A percentile compares a stretch with the other conserved stretches of the same genome.
Conservation (phyloP, 495 filamentous ascomycete genomes). For the Lentithecium fluviatile region DNA sequence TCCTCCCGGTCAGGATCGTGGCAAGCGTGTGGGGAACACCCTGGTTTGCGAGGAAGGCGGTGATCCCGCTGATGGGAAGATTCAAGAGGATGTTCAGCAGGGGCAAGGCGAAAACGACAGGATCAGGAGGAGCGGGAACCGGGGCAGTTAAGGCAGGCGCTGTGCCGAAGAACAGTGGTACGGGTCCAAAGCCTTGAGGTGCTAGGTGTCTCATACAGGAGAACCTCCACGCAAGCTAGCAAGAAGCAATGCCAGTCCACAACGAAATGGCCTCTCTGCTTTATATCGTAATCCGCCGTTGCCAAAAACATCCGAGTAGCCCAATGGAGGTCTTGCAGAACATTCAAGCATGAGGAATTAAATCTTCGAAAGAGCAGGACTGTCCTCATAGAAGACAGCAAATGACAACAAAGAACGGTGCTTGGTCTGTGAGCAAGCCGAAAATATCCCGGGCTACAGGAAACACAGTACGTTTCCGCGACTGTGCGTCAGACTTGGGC, state of each 20-base stretch:
- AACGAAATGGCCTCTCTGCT: too few relatives aligned
- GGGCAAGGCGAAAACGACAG: conserved; percentile 33
- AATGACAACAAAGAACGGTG: too few relatives aligned
- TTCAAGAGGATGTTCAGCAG: conserved; percentile 46
- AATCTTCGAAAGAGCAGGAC: too few relatives aligned
- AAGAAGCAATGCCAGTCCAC: neutral
- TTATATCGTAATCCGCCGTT: too few relatives aligned
- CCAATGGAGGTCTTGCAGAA: too few relatives aligned
- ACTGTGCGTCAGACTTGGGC: too few relatives aligned
- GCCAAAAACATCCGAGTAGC: too few relatives aligned
- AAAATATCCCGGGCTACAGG: too few relatives aligned
- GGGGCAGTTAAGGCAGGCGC: conserved; percentile 27
- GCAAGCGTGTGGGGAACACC: conserved; percentile 85
- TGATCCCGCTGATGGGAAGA: conserved; percentile 50
- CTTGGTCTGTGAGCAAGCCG: too few relatives aligned
- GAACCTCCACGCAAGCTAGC: neutral
- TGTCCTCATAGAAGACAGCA: too few relatives aligned
- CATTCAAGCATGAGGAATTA: too few relatives aligned
- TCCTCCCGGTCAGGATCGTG: conserved; percentile 72
- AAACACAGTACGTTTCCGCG: too few relatives aligned
- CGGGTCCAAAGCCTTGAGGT: neutral
- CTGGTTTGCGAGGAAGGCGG: conserved; percentile 78
- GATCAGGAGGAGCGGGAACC: conserved; percentile 29
- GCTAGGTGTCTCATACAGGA: neutral
- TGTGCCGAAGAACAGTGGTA: conserved; percentile 20